These are phyloP conservation scores for Castanea sativa DNA, from an alignment of 306 rosid genomes.

Conservation along the genomic window DNA sequence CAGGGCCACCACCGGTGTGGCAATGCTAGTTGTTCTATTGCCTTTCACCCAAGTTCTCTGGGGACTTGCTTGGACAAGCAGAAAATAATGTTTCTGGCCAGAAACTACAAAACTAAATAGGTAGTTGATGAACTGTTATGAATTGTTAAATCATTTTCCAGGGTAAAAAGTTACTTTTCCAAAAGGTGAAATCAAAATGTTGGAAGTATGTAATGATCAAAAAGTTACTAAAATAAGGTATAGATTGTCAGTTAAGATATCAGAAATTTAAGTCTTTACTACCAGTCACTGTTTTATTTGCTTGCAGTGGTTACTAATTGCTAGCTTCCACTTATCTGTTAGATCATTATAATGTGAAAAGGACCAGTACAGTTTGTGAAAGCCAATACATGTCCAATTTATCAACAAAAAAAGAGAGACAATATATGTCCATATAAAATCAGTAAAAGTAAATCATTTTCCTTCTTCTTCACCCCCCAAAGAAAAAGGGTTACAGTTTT, in stretches of 20 bases:
- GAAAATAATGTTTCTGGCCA: conserved; percentile 8
- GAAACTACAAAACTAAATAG: conserved; percentile 18
- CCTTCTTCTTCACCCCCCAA: neutral
- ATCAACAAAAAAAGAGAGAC: no score
- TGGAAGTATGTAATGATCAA: conserved; percentile 38
- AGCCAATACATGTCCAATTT: conserved; percentile 2
- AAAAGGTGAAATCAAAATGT: conserved; percentile 39
- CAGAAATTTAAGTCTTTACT: conserved; percentile 16
- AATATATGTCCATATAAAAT: conserved; percentile 9
- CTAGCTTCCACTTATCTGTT: conserved; percentile 30
- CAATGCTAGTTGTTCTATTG: neutral
- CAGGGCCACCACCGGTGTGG: conserved; percentile 17
- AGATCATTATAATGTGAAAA: conserved; percentile 13
- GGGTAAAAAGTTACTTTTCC: conserved; percentile 32
- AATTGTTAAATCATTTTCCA: conserved; percentile 14
- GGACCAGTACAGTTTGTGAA: conserved; percentile 11
- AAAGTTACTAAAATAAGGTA: conserved; percentile 29
- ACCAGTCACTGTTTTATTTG: conserved; percentile 31
- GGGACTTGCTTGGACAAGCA: conserved; percentile 1
- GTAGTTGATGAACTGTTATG: conserved; percentile 11
- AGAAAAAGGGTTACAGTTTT: neutral
- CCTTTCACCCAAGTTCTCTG: neutral
- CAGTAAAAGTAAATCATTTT: neutral
- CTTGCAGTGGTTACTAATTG: conserved; percentile 13
- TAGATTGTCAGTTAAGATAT: conserved; percentile 21